Percentiles rank a stretch among this genome's conserved stretches.
These are phyloP conservation scores for Diutina mesorugosa DNA, from an alignment of 1,139 yeast species.

Conservation along the genomic window DNA sequence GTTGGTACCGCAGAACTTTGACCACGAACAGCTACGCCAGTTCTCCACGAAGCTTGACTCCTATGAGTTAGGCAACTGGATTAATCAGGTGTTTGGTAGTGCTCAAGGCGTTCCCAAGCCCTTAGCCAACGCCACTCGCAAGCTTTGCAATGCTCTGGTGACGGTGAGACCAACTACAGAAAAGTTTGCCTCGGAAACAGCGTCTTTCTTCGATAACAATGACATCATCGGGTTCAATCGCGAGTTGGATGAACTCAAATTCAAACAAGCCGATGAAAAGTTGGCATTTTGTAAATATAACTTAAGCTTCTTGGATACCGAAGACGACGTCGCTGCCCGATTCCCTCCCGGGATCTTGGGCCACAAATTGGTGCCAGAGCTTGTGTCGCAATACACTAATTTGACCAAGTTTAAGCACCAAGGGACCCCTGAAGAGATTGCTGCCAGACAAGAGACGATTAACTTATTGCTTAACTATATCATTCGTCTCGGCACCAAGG, in stretches of 20 bases:
- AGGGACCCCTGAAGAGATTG: constrained; percentile 17
- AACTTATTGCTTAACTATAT: constrained; percentile 34
- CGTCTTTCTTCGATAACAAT: constrained; percentile 22
- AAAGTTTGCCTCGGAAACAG: constrained; percentile 34
- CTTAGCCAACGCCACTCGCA: constrained; percentile 10
- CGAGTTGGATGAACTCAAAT: constrained; percentile 38
- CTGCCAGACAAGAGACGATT: constrained; percentile 24
- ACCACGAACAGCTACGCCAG: constrained; percentile 28
- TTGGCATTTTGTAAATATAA: constrained; percentile 36
- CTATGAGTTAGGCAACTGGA: constrained; percentile 45
- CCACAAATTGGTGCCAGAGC: constrained; percentile 54
- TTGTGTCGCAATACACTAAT: constrained; percentile 24
- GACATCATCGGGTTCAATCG: constrained; percentile 33
- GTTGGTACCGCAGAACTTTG: constrained; percentile 33
- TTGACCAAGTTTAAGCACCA: constrained; percentile 9
- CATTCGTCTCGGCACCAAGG: constrained; percentile 28
- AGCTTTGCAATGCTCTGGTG: constrained; percentile 12
- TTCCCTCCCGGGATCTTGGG: constrained; percentile 54
- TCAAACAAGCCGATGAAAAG: constrained; percentile 38
- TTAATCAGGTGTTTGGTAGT: constrained; percentile 25
- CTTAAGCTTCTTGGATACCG: constrained; percentile 14
- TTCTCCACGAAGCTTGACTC: constrained; percentile 46
- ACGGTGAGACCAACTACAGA: constrained; percentile 36
- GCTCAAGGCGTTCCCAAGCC: constrained; percentile 6
- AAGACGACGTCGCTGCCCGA: constrained; percentile 10